Evolutionary conservation across 306 rosid genomes (phyloP).

Genomic region (cucumber (Cucumis sativus)): DNA sequence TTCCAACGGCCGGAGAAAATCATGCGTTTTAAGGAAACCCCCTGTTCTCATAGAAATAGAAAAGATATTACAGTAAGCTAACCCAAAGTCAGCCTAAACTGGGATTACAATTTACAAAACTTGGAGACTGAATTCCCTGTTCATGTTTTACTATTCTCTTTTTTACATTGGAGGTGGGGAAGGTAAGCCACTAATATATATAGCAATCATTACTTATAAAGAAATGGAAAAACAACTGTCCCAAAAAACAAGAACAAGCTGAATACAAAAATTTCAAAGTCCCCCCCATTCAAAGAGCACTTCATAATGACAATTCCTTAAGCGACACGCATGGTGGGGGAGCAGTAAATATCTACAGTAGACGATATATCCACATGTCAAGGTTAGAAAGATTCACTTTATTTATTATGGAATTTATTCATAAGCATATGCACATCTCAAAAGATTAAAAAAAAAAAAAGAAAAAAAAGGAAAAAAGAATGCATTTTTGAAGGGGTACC

Average conservation of each 20-base stretch:
- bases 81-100: background rate
- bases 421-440: background rate
- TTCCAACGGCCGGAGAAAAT: slow-evolving; percentile 87
- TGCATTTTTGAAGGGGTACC: background rate
- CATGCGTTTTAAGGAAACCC: slow-evolving; percentile 69
- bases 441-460: background rate
- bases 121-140: background rate
- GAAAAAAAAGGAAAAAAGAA: background rate
- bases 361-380: background rate
- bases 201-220: background rate
- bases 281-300: background rate
- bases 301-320: background rate
- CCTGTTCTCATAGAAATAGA: slow-evolving; percentile 26
- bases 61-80: background rate
- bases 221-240: background rate
- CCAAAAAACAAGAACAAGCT: background rate
- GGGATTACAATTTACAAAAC: background rate
- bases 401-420: background rate
- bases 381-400: background rate
- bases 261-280: background rate
- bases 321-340: background rate
- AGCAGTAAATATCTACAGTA: background rate
- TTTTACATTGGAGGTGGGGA: background rate
- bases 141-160: background rate
- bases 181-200: background rate